phyloP scores from a whole-genome alignment of 352 stramenopile species.

The Pythium angustatum region DNA sequence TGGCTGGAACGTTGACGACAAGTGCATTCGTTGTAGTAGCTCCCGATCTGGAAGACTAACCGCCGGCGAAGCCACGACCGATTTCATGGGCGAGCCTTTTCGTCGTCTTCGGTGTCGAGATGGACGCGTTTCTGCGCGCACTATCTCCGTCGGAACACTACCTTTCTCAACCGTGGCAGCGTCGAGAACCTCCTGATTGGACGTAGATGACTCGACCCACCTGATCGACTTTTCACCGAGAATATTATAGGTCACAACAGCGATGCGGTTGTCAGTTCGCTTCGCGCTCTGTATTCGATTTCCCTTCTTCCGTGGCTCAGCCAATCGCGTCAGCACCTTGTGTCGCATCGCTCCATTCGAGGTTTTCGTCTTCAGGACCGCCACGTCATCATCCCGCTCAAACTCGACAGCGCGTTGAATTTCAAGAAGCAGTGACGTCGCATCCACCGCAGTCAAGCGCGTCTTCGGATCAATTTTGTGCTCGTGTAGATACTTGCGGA shows the following conservation, averaged over 20 bases:
- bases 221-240: slow-evolving; percentile 66
- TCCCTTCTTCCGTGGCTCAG: slow-evolving; percentile 29
- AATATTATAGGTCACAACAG: slow-evolving; percentile 64
- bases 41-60: slow-evolving; percentile 19
- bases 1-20: slow-evolving; percentile 44
- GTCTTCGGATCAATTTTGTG: slow-evolving; percentile 23
- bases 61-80: not conserved
- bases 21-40: slow-evolving; percentile 39
- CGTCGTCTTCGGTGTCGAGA: not conserved
- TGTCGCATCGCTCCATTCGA: not conserved
- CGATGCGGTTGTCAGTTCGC: slow-evolving; percentile 28
- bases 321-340: slow-evolving; percentile 8
- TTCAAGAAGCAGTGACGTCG: slow-evolving; percentile 10
- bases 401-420: slow-evolving; percentile 9
- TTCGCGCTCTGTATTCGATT: slow-evolving; percentile 24
- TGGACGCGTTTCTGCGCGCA: too few species aligned
- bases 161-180: not conserved
- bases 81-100: not conserved
- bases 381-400: not conserved
- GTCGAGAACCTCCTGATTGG: slow-evolving; percentile 1
- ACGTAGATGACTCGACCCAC: slow-evolving; percentile 33
- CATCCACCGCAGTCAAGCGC: slow-evolving; percentile 13
- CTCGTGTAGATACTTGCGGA: slow-evolving; percentile 23
- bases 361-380: not conserved
- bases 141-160: not conserved